A percentile compares a stretch with the other conserved stretches of the same genome.
Conservation (phyloP, 2,329 filamentous ascomycete species). For the Drechslerella dactyloides region DNA sequence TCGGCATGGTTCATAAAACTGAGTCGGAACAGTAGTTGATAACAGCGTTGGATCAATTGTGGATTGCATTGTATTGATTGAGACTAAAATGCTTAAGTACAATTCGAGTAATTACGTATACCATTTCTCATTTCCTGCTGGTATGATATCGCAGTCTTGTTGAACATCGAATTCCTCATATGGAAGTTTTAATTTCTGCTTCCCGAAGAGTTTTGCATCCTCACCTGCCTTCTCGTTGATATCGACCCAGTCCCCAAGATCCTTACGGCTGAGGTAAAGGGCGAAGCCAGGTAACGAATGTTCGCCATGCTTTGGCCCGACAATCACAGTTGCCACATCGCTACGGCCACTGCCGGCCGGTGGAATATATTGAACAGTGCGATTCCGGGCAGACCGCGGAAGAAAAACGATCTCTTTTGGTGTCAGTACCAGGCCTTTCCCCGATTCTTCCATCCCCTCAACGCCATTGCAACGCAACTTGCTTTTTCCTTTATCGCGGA, state of each 20-base stretch:
- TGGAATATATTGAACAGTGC: conserved; percentile 5
- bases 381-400: conserved; percentile 13
- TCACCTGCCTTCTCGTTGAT: not conserved
- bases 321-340: not conserved
- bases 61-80: too few relatives aligned
- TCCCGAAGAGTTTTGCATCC: not conserved
- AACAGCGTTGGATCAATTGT: too few relatives aligned
- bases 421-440: not conserved
- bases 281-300: not conserved
- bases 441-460: not conserved
- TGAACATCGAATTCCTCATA: conserved; percentile 5
- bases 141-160: conserved; percentile 10
- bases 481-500: too few relatives aligned
- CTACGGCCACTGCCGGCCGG: not conserved
- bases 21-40: too few relatives aligned
- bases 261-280: not conserved
- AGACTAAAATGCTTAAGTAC: too few relatives aligned
- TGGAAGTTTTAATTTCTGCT: not conserved
- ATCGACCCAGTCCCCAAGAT: conserved; percentile 2
- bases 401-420: conserved; percentile 10
- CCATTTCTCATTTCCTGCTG: not conserved
- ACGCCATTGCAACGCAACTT: not conserved
- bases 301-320: not conserved
- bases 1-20: too few relatives aligned
- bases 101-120: too few relatives aligned